Conservation (phyloP, 768 basidiomycete genomes). For the Auricularia sp. region DNA sequence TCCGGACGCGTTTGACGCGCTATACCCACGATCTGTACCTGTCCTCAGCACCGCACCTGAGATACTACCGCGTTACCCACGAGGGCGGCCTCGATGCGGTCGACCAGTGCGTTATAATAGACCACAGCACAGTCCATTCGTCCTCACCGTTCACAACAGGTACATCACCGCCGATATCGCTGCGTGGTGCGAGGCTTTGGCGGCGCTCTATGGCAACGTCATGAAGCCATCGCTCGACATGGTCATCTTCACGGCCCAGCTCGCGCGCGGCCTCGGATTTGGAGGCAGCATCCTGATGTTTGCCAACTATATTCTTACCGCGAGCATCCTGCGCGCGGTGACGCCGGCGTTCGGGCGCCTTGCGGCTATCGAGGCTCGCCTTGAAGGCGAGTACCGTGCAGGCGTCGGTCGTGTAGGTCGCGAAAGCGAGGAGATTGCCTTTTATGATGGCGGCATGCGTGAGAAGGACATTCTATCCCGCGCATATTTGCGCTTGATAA, state of each 20-base stretch:
- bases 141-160: constrained; percentile 12
- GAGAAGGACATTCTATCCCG: constrained; percentile 74
- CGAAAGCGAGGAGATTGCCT: constrained; percentile 93
- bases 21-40: constrained; percentile 92
- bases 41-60: constrained; percentile 56
- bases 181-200: constrained; percentile 75
- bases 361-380: constrained; percentile 75
- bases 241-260: constrained; percentile 84
- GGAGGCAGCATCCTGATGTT: constrained; percentile 77
- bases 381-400: constrained; percentile 86
- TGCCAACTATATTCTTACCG: constrained; percentile 79
- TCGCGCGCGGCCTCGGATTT: constrained; percentile 75
- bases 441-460: constrained; percentile 80
- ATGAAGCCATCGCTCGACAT: constrained; percentile 89
- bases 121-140: not conserved
- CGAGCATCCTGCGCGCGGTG: constrained; percentile 67
- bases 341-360: constrained; percentile 90
- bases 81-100: constrained; percentile 47
- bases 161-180: constrained; percentile 91
- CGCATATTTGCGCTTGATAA: constrained; percentile 72
- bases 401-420: constrained; percentile 79
- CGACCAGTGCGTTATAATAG: constrained; percentile 43
- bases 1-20: constrained; percentile 79
- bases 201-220: constrained; percentile 85
- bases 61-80: constrained; percentile 56